A percentile compares a stretch with the other conserved stretches of the same genome.
These are phyloP conservation scores for Scleroderma bovista DNA, from an alignment of 768 basidiomycete species.

Conservation along the genomic window DNA sequence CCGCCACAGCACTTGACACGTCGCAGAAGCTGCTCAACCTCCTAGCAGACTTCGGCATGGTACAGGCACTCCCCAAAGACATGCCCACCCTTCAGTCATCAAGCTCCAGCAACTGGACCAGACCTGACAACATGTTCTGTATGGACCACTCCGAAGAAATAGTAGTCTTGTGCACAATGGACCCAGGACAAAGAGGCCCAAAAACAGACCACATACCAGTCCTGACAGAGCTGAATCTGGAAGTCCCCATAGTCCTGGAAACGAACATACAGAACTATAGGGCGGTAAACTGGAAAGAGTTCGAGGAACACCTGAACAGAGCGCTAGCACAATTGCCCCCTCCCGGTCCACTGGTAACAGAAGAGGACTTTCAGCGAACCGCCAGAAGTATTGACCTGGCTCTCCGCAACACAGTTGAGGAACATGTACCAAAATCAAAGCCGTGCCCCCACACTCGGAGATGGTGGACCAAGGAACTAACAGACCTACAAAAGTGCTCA, in stretches of 20 bases:
- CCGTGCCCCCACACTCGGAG: constrained; percentile 23
- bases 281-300: constrained; percentile 17
- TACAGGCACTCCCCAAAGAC: constrained; percentile 24
- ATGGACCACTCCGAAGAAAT: constrained; percentile 4
- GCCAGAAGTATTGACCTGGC: background rate
- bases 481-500: constrained; percentile 6
- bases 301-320: constrained; percentile 3
- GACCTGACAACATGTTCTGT: constrained; percentile 34
- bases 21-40: constrained; percentile 16
- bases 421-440: constrained; percentile 12
- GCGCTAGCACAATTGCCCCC: too few relatives aligned
- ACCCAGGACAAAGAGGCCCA: constrained; percentile 3
- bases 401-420: constrained; percentile 13
- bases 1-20: background rate
- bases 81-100: constrained; percentile 20
- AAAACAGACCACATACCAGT: constrained; percentile 33
- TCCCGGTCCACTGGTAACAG: too few relatives aligned
- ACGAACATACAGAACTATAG: constrained; percentile 15
- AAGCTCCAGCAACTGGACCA: constrained; percentile 23
- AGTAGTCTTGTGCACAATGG: constrained; percentile 21
- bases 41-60: constrained; percentile 16
- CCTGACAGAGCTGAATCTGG: constrained; percentile 16
- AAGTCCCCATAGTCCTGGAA: background rate
- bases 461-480: constrained; percentile 33
- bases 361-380: constrained; percentile 7